Evolutionary conservation across 768 basidiomycete species (phyloP).

Genomic region (Rhodotorula babjevae): DNA sequence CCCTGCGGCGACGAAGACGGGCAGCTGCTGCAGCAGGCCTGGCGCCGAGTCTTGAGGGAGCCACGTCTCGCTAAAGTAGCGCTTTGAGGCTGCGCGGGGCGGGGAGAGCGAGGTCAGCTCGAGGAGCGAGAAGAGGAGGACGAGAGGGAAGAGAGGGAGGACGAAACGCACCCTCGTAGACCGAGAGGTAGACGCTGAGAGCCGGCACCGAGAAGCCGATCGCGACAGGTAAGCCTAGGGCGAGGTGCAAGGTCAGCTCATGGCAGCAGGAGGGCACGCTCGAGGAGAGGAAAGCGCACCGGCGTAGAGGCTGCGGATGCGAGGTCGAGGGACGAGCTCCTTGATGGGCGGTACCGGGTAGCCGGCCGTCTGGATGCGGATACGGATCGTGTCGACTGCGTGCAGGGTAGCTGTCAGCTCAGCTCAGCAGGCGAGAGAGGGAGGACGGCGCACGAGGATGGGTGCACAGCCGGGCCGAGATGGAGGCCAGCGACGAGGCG

Average conservation of each 20-base stretch:
- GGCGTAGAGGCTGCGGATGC: conserved; percentile 34
- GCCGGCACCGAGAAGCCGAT: conserved; percentile 37
- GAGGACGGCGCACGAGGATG: conserved; percentile 37
- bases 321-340: conserved; percentile 33
- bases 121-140: neutral
- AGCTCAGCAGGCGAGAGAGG: neutral
- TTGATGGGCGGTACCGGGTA: conserved; percentile 29
- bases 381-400: conserved; percentile 39
- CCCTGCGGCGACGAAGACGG: conserved; percentile 40
- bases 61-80: conserved; percentile 23
- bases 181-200: conserved; percentile 36
- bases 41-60: conserved; percentile 31
- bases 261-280: too few species aligned
- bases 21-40: conserved; percentile 31
- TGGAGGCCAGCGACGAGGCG: conserved; percentile 6
- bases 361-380: conserved; percentile 39
- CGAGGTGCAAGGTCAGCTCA: too few species aligned
- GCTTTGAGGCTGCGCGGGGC: conserved; percentile 22
- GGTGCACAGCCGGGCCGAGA: conserved; percentile 18
- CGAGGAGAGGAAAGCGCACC: conserved; percentile 6
- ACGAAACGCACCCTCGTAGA: conserved; percentile 32
- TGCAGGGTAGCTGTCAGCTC: neutral
- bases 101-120: neutral
- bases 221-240: conserved; percentile 37
- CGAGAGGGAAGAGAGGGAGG: neutral